These are phyloP conservation scores for Fusarium protoensiforme DNA, from an alignment of 2,329 filamentous ascomycete species.

Conservation along the genomic window DNA sequence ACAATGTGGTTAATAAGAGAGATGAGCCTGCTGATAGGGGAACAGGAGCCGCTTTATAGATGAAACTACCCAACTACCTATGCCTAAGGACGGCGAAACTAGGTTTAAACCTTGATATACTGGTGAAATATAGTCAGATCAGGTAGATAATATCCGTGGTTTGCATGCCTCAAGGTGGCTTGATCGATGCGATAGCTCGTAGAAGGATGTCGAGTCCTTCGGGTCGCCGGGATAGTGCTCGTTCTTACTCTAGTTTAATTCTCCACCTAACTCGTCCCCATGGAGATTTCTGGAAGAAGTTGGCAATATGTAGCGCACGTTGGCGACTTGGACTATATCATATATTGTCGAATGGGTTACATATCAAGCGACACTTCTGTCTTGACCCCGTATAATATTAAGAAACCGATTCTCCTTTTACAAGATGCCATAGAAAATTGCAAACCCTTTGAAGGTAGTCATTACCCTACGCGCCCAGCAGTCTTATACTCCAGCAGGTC, in stretches of 20 bases:
- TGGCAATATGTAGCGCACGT: not conserved
- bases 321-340: not conserved
- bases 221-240: not conserved
- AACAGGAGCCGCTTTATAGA: not conserved
- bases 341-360: too few species aligned
- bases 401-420: too few species aligned
- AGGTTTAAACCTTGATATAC: not conserved
- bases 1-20: not conserved
- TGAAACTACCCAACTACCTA: not conserved
- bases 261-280: not conserved
- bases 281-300: not conserved
- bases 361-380: too few species aligned
- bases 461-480: not conserved
- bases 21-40: not conserved
- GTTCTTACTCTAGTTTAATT: not conserved
- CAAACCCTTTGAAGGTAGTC: not conserved
- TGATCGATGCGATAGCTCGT: not conserved
- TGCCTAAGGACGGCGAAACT: not conserved
- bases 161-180: not conserved
- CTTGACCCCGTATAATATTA: too few species aligned
- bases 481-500: not conserved
- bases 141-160: not conserved
- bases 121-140: not conserved
- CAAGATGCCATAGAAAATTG: not conserved
- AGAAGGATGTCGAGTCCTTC: not conserved